Evolutionary conservation across 495 filamentous ascomycete genomes (phyloP).

Genomic region (Penicilliopsis zonata): DNA sequence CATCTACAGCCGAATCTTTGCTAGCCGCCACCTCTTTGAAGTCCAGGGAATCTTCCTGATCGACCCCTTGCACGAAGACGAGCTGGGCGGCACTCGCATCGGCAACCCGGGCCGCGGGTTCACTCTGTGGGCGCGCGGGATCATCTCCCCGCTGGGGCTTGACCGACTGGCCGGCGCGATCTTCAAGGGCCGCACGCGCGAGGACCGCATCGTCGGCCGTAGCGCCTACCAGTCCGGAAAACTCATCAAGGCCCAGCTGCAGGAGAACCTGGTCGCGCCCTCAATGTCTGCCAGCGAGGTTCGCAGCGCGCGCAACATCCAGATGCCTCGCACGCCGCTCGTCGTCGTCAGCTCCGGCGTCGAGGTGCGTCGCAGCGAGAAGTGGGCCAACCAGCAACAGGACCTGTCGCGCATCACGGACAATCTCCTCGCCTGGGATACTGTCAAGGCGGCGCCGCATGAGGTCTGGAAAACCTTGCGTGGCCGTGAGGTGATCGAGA

Average conservation of each 20-base stretch:
- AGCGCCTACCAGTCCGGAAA: slow-evolving; percentile 68
- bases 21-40: slow-evolving; percentile 59
- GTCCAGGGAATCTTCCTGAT: slow-evolving; percentile 73
- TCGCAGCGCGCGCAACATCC: slow-evolving; percentile 60
- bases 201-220: slow-evolving; percentile 73
- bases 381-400: slow-evolving; percentile 72
- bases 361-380: slow-evolving; percentile 37
- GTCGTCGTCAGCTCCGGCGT: slow-evolving; percentile 74
- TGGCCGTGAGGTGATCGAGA: slow-evolving; percentile 59
- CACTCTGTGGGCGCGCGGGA: slow-evolving; percentile 68
- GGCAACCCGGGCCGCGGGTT: slow-evolving; percentile 64
- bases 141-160: slow-evolving; percentile 78
- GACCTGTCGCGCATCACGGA: slow-evolving; percentile 69
- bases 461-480: slow-evolving; percentile 65
- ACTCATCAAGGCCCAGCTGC: slow-evolving; percentile 76
- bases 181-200: slow-evolving; percentile 63
- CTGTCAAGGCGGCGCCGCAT: slow-evolving; percentile 75
- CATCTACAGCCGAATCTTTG: slow-evolving; percentile 83
- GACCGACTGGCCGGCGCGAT: slow-evolving; percentile 65
- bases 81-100: slow-evolving; percentile 48
- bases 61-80: slow-evolving; percentile 77
- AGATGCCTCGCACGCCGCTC: slow-evolving; percentile 58
- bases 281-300: slow-evolving; percentile 75
- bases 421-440: slow-evolving; percentile 72
- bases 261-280: slow-evolving; percentile 81